phyloP scores from a whole-genome alignment of 805 yeast genomes.

The Wickerhamomyces silvicola region DNA sequence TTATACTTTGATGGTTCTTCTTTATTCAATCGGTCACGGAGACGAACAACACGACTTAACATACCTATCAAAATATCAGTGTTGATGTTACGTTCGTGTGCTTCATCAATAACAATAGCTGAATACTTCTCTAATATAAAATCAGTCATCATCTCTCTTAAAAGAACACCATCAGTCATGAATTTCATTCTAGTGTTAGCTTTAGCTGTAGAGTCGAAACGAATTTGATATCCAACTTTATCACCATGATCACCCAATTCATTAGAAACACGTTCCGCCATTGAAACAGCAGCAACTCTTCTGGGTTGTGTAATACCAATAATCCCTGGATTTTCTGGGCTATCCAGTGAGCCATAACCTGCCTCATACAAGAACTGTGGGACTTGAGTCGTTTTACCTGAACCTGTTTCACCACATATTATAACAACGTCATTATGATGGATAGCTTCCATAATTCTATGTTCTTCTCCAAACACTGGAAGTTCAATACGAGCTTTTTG shows the following conservation, averaged over 20 bases:
- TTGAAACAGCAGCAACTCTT: constrained; percentile 89
- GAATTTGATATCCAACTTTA: constrained; percentile 72
- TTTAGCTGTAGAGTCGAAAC: constrained; percentile 68
- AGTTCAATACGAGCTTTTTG: constrained; percentile 63
- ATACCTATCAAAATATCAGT: constrained; percentile 95
- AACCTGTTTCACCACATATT: constrained; percentile 96
- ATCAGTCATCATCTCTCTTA: constrained; percentile 90
- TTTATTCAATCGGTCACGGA: constrained; percentile 52
- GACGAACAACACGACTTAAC: constrained; percentile 75
- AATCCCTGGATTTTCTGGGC: constrained; percentile 76
- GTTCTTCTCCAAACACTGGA: constrained; percentile 91
- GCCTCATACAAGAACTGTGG: constrained; percentile 94
- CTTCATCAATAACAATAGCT: constrained; percentile 88
- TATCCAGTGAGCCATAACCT: constrained; percentile 65
- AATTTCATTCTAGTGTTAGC: constrained; percentile 70
- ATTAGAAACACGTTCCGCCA: constrained; percentile 73
- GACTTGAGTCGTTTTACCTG: constrained; percentile 97
- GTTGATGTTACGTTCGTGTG: constrained; percentile 93
- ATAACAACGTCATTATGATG: constrained; percentile 87
- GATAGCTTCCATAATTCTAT: constrained; percentile 89
- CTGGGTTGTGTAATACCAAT: constrained; percentile 95
- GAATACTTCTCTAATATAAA: constrained; percentile 78
- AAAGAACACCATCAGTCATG: constrained; percentile 91
- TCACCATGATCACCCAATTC: constrained; percentile 71
- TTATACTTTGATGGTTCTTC: constrained; percentile 41